These are phyloP conservation scores for Arctostaphylos glauca DNA, from an alignment of 148 eudicot species.

Conservation along the genomic window DNA sequence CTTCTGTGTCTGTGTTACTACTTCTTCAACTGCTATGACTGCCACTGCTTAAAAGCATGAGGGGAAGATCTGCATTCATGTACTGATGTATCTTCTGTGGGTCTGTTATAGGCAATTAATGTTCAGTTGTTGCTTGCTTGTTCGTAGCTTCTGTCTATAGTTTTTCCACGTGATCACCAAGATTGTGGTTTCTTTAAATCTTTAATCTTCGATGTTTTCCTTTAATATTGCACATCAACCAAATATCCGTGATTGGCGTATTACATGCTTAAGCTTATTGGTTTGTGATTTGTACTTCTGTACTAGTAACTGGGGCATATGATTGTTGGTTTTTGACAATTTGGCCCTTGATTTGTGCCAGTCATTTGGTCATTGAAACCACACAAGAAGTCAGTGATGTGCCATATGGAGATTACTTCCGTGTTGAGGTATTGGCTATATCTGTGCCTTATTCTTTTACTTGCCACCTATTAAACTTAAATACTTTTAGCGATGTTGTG, in stretches of 20 bases:
- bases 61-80: not conserved
- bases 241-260: slow-evolving; percentile 2
- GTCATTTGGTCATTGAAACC: slow-evolving; percentile 77
- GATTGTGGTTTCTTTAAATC: not conserved
- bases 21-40: not conserved
- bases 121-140: not conserved
- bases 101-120: no score
- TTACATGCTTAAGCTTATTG: not conserved
- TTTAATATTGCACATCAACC: not conserved
- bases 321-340: slow-evolving; percentile 14
- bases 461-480: not conserved
- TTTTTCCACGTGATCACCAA: not conserved
- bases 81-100: not conserved
- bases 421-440: slow-evolving; percentile 65
- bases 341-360: slow-evolving; percentile 32
- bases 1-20: not conserved
- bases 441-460: not conserved
- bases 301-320: slow-evolving; percentile 13
- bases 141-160: not conserved
- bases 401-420: slow-evolving; percentile 93
- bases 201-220: not conserved
- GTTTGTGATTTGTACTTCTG: not conserved
- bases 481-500: not conserved
- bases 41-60: not conserved
- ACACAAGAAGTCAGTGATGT: slow-evolving; percentile 86